A percentile compares a stretch with the other conserved stretches of the same genome.
Conservation (phyloP, 495 filamentous ascomycete species). For the Aspergillus wentii region DNA sequence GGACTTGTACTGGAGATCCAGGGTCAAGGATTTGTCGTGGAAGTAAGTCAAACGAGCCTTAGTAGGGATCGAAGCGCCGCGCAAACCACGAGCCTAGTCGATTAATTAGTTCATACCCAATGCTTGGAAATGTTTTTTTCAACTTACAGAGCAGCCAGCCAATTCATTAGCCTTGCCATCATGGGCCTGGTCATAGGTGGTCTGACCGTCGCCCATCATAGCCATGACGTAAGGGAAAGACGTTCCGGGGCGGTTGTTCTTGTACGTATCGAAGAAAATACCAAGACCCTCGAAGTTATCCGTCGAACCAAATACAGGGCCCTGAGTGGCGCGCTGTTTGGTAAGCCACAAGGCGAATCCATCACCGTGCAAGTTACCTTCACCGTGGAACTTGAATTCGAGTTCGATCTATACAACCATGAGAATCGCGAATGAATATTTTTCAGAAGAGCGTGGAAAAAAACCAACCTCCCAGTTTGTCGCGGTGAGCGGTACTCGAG, state of each 20-base stretch:
- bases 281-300: constrained; percentile 95
- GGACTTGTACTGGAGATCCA: constrained; percentile 90
- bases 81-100: constrained; percentile 73
- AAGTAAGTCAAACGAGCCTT: constrained; percentile 91
- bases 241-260: constrained; percentile 94
- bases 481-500: constrained; percentile 87
- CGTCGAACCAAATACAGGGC: constrained; percentile 81
- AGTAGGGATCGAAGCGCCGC: constrained; percentile 70
- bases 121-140: not conserved
- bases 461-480: constrained; percentile 90
- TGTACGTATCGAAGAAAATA: constrained; percentile 98
- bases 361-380: constrained; percentile 87
- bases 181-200: constrained; percentile 85
- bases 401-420: constrained; percentile 64
- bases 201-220: constrained; percentile 91
- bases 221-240: constrained; percentile 99
- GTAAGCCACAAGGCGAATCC: constrained; percentile 99
- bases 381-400: constrained; percentile 85
- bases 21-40: constrained; percentile 85
- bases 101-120: constrained; percentile 3
- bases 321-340: constrained; percentile 76
- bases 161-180: constrained; percentile 93
- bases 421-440: not conserved
- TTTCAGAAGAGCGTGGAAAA: not conserved
- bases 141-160: constrained; percentile 79